Percentiles rank a stretch among this genome's conserved stretches.
Evolutionary conservation across 768 basidiomycete genomes (phyloP).

Genomic region (Pholiota molesta): DNA sequence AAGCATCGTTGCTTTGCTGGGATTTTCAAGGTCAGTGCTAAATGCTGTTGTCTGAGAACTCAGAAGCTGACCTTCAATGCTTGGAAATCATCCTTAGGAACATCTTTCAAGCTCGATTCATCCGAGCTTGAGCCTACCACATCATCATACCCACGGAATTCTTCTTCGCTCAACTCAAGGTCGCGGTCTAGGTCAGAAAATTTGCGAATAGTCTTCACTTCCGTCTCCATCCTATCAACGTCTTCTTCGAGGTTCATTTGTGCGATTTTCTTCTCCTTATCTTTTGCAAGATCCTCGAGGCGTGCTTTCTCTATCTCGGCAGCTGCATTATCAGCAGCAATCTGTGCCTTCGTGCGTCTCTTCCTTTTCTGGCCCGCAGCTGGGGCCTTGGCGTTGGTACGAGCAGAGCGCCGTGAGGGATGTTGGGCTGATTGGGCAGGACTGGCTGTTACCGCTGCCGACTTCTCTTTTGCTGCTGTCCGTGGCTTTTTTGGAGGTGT

Average conservation of each 20-base stretch:
- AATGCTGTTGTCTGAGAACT: not conserved
- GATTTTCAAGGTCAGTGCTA: not conserved
- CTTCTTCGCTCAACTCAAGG: not conserved
- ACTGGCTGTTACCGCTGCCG: too few relatives aligned
- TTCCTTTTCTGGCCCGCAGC: slow-evolving; percentile 2
- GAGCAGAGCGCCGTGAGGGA: too few relatives aligned
- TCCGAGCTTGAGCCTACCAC: too few relatives aligned
- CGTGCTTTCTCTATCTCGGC: slow-evolving; percentile 2
- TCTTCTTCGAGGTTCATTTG: not conserved
- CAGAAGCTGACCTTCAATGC: too few relatives aligned
- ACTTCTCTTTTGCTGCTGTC: too few relatives aligned
- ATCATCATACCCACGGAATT: not conserved
- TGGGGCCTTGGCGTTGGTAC: not conserved
- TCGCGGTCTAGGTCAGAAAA: not conserved
- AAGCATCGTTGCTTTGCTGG: not conserved
- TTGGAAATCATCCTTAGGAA: too few relatives aligned
- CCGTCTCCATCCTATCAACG: not conserved
- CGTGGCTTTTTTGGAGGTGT: too few relatives aligned
- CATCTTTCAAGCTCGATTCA: too few relatives aligned
- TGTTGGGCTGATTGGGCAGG: too few relatives aligned
- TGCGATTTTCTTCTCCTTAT: not conserved
- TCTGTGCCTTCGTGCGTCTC: slow-evolving; percentile 13
- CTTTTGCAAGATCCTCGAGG: not conserved
- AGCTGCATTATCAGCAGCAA: slow-evolving; percentile 8
- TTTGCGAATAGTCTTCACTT: not conserved